Conservation (phyloP, 106 monocot genomes). For the Phalaenopsis aphrodite region DNA sequence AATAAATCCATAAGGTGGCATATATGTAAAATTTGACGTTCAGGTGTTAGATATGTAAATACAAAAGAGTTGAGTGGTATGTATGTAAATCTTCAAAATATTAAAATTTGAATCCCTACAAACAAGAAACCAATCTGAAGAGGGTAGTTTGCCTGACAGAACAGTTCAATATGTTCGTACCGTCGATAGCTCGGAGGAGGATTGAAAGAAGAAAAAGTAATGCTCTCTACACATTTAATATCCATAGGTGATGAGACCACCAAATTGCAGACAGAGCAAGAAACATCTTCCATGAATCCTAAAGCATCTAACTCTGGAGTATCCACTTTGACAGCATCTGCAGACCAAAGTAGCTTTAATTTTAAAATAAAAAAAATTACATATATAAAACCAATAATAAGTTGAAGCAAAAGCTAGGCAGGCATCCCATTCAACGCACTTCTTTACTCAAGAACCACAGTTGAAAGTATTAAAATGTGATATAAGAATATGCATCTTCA, state of each 20-base stretch:
- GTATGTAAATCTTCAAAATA: too few relatives aligned
- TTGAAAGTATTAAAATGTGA: background rate
- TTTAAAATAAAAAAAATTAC: background rate
- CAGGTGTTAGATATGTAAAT: too few relatives aligned
- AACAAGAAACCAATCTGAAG: background rate
- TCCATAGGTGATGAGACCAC: slow-evolving; percentile 34
- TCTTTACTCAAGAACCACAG: background rate
- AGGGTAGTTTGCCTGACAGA: background rate
- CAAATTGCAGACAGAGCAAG: slow-evolving; percentile 52
- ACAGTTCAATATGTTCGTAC: slow-evolving; percentile 24
- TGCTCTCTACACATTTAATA: slow-evolving; percentile 64
- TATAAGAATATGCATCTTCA: background rate
- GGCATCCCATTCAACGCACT: background rate
- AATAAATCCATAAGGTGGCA: background rate
- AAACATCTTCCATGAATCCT: slow-evolving; percentile 73
- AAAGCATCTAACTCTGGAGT: slow-evolving; percentile 64
- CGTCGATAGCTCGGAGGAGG: slow-evolving; percentile 95
- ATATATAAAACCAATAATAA: background rate
- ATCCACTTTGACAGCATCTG: slow-evolving; percentile 35
- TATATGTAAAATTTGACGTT: too few relatives aligned
- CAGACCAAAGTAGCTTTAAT: background rate
- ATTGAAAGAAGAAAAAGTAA: slow-evolving; percentile 92
- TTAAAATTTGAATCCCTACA: background rate
- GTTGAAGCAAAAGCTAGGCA: background rate
- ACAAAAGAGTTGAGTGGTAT: too few relatives aligned